phyloP scores from a whole-genome alignment of 1,284 basidiomycete species.

The Cryptococcus hybrid region DNA sequence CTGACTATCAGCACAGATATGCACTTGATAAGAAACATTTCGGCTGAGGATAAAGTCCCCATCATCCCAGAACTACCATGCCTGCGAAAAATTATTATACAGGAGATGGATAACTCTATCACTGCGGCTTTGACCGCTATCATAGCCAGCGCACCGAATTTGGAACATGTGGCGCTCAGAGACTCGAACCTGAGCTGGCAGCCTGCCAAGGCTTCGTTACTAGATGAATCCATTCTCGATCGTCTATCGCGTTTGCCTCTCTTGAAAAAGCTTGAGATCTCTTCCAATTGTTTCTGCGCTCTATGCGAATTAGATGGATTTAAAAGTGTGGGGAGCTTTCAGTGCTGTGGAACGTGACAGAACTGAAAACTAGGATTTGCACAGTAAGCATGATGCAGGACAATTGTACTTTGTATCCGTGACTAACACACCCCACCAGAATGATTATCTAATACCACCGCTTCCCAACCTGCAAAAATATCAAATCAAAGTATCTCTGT shows the following conservation, averaged over 20 bases:
- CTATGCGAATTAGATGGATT: slow-evolving; percentile 2
- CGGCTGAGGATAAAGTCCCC: not conserved
- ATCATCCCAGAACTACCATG: not conserved
- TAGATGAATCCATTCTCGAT: not conserved
- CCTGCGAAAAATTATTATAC: not conserved
- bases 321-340: not conserved
- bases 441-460: slow-evolving; percentile 4
- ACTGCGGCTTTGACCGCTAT: not conserved
- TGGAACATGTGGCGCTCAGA: slow-evolving; percentile 1
- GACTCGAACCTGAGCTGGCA: slow-evolving; percentile 1
- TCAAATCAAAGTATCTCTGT: slow-evolving; percentile 4
- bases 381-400: not conserved
- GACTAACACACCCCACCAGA: not conserved
- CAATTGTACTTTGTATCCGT: not conserved
- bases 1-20: not conserved
- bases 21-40: not conserved
- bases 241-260: too few species aligned
- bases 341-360: not conserved
- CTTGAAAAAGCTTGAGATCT: not conserved
- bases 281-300: slow-evolving; percentile 2
- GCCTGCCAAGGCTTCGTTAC: not conserved
- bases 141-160: not conserved
- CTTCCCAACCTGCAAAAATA: slow-evolving; percentile 8
- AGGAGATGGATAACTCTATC: slow-evolving; percentile 1
- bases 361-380: not conserved